phyloP scores from a whole-genome alignment of 306 rosid genomes.

The Cicer pinnatifidum region DNA sequence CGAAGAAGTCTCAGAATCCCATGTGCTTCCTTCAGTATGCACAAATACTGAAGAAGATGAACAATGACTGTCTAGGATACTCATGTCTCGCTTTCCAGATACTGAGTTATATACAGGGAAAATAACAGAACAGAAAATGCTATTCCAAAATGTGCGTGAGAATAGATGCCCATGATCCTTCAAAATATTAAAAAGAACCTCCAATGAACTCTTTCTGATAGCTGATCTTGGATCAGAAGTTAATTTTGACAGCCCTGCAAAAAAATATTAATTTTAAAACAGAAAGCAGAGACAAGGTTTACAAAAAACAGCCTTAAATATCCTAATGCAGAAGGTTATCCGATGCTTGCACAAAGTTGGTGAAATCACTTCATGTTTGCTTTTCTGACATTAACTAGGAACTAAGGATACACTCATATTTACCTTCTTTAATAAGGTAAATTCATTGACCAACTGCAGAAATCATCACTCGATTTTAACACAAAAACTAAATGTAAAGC shows the following conservation, averaged over 20 bases:
- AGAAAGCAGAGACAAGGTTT: constrained; percentile 33
- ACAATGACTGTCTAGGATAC: constrained; percentile 47
- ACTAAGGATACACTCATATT: constrained; percentile 20
- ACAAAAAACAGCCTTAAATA: constrained; percentile 6
- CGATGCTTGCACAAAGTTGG: constrained; percentile 30
- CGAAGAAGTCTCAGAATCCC: constrained; percentile 89
- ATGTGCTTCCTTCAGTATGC: constrained; percentile 66
- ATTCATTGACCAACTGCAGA: constrained; percentile 7
- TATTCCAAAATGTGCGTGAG: constrained; percentile 78
- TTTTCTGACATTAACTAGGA: constrained; percentile 31
- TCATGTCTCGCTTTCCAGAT: constrained; percentile 57
- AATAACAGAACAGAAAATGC: constrained; percentile 70
- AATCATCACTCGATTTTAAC: constrained; percentile 10
- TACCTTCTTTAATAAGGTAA: constrained; percentile 10
- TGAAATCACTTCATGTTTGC: constrained; percentile 24
- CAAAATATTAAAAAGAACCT: constrained; percentile 92
- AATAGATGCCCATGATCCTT: constrained; percentile 97
- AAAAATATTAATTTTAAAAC: constrained; percentile 33
- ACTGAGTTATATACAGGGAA: constrained; percentile 70
- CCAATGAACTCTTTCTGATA: constrained; percentile 94
- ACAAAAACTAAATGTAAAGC: not conserved
- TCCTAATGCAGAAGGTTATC: constrained; percentile 26
- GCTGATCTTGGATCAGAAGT: constrained; percentile 93
- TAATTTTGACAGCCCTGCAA: constrained; percentile 90
- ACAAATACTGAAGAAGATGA: constrained; percentile 54